These are phyloP conservation scores for Cryptosporidium ubiquitum DNA, from an alignment of 169 alveolate genomes.

Conservation along the genomic window DNA sequence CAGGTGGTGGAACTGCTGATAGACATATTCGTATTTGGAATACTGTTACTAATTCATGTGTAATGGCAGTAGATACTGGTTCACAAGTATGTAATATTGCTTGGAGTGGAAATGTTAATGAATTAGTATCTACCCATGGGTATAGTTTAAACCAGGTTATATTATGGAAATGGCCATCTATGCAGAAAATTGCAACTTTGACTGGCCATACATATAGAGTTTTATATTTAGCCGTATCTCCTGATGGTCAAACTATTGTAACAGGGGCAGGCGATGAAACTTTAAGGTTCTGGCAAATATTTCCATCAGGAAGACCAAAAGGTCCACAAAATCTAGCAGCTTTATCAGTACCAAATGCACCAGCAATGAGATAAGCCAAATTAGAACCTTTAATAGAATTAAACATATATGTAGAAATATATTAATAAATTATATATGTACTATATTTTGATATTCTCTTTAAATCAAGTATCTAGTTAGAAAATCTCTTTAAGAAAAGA, in stretches of 20 bases:
- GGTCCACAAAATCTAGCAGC: slow-evolving; percentile 74
- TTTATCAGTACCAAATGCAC: slow-evolving; percentile 67
- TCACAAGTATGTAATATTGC: slow-evolving; percentile 94
- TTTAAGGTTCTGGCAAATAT: slow-evolving; percentile 93
- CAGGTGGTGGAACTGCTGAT: slow-evolving; percentile 99
- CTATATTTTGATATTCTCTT: background rate
- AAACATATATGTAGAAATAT: background rate
- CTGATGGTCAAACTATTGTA: slow-evolving; percentile 93
- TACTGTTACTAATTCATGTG: slow-evolving; percentile 86
- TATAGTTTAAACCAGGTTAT: slow-evolving; percentile 92
- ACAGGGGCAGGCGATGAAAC: slow-evolving; percentile 97
- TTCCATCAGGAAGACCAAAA: slow-evolving; percentile 81
- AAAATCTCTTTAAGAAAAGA: too few relatives aligned
- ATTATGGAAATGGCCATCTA: slow-evolving; percentile 93
- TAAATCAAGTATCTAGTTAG: background rate
- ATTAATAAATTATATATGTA: background rate
- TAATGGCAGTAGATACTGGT: slow-evolving; percentile 90
- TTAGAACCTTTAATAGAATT: background rate
- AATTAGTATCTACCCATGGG: slow-evolving; percentile 96
- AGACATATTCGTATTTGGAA: slow-evolving; percentile 95
- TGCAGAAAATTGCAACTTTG: slow-evolving; percentile 83
- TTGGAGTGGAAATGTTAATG: slow-evolving; percentile 92
- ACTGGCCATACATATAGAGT: slow-evolving; percentile 95
- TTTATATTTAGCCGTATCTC: slow-evolving; percentile 92
- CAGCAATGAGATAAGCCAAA: slow-evolving; percentile 55